Evolutionary conservation across 1,139 yeast species (phyloP).

Genomic region (Sugiyamaella xylanicola): DNA sequence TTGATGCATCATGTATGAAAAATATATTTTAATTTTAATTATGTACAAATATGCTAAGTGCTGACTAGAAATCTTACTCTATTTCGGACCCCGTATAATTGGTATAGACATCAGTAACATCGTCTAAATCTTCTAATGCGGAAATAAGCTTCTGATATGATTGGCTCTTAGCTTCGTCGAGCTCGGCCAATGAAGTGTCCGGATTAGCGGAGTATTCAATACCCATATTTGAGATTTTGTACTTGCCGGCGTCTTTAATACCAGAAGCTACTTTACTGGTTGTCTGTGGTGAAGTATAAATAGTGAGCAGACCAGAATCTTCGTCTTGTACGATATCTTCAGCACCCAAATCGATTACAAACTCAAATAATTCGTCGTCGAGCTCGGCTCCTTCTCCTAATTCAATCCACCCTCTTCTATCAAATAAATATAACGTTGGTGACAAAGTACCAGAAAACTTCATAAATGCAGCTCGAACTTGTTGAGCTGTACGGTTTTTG

Average conservation of each 20-base stretch:
- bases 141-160: constrained; percentile 60
- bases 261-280: constrained; percentile 62
- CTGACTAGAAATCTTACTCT: neutral
- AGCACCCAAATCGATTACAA: constrained; percentile 76
- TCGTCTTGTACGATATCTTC: constrained; percentile 63
- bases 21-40: constrained; percentile 1
- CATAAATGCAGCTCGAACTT: constrained; percentile 73
- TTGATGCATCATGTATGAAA: neutral
- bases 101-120: constrained; percentile 74
- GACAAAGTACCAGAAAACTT: constrained; percentile 71
- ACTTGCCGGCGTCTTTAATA: constrained; percentile 52
- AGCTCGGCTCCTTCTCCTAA: constrained; percentile 45
- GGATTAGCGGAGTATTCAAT: constrained; percentile 66
- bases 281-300: constrained; percentile 61
- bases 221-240: constrained; percentile 67
- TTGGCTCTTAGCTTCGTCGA: constrained; percentile 51
- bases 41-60: constrained; percentile 2
- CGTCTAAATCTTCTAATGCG: constrained; percentile 72
- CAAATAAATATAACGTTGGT: constrained; percentile 77
- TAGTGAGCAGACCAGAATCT: constrained; percentile 23
- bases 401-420: constrained; percentile 70
- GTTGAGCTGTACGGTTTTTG: constrained; percentile 76
- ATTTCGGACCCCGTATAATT: constrained; percentile 40
- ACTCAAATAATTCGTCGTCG: constrained; percentile 66
- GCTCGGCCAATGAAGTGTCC: constrained; percentile 56